Base-by-base conservation (phyloP, 371 early-diverging fungal genomes). In the Lichtheimia hyalospora region DNA sequence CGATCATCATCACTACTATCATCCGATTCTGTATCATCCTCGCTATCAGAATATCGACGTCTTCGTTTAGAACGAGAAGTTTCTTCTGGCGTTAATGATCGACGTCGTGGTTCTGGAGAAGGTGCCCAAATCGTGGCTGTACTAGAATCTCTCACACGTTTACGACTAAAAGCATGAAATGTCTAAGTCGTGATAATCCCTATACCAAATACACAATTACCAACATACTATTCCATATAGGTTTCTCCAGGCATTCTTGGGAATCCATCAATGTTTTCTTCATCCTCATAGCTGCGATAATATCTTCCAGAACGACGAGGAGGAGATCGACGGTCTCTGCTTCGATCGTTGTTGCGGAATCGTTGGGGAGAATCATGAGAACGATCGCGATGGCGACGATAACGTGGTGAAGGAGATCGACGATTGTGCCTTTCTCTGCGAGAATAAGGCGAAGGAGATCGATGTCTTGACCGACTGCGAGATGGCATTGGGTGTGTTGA, bases 41-140 rank as follows among this genome's bases (percentile, higher is more conserved):
- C 63, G 5, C 39, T 54, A 16, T 58, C 61, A 1, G 54, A 20
- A 18, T 59, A 25, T 58, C 28, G 52, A 46, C 52, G 24, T 56
- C 25, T 57, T 25, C 44, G 59, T 68, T 58, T 58, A 1, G 56
- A 5, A 43, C 52, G 21, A 50, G 43, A 39, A 21, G 62, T 20
- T 42, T 62, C 41, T 57, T 69, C 75, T 21, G 79, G 75, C 39
- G 73, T 67, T 0, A 62, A 40, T 5, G 79, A 71, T 54, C 70
- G 65, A 41, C 73, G 71, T 43, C 69, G 66, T 49, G 66, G 63
- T 54, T 69, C 69, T 23, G 91, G 92, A 0, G 92, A 90, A 14
- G 84, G 62, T 1, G 89, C 83, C 89, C 91, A 92, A 40, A 92
- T 81, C 0, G 85, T 88, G 46, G 69, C 73, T 20, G 69, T 61